phyloP scores from a whole-genome alignment of 139 green algal genomes.

The Micractinium conductrix region DNA sequence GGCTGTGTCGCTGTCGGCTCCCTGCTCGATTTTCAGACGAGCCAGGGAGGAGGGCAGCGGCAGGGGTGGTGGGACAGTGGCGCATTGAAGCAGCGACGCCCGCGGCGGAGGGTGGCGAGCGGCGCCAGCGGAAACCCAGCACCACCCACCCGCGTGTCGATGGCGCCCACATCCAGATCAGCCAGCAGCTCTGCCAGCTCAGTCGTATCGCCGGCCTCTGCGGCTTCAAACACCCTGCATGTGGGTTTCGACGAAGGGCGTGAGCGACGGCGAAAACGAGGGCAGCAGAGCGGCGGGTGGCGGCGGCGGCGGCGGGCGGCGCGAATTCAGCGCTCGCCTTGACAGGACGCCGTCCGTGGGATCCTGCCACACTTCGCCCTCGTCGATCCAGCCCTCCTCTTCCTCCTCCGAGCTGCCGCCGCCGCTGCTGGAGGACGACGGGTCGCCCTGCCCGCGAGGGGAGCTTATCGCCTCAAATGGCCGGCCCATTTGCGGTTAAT shows the following conservation, averaged over 20 bases:
- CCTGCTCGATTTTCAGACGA: no score
- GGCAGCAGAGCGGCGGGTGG: not conserved
- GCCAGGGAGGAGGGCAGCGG: no score
- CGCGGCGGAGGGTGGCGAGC: no score
- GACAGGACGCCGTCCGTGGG: constrained; percentile 4
- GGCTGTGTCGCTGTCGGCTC: constrained; percentile 31
- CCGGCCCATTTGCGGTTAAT: no score
- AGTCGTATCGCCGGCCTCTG: constrained; percentile 25
- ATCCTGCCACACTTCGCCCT: constrained; percentile 19
- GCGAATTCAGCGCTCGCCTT: not conserved
- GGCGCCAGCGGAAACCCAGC: not conserved
- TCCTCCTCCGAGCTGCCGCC: constrained; percentile 8
- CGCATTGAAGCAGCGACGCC: no score
- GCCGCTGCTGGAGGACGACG: no score
- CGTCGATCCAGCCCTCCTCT: constrained; percentile 15
- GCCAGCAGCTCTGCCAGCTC: constrained; percentile 26
- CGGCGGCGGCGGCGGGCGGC: no score
- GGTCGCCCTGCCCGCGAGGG: not conserved
- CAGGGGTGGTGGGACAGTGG: no score
- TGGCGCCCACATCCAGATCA: constrained; percentile 13
- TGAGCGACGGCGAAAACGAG: no score
- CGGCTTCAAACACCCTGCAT: constrained; percentile 24
- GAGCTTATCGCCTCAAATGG: not conserved
- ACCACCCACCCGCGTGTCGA: constrained; percentile 29
- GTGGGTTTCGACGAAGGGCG: no score